These are phyloP conservation scores for Russula vinacea DNA, from an alignment of 768 basidiomycete species.

Conservation along the genomic window DNA sequence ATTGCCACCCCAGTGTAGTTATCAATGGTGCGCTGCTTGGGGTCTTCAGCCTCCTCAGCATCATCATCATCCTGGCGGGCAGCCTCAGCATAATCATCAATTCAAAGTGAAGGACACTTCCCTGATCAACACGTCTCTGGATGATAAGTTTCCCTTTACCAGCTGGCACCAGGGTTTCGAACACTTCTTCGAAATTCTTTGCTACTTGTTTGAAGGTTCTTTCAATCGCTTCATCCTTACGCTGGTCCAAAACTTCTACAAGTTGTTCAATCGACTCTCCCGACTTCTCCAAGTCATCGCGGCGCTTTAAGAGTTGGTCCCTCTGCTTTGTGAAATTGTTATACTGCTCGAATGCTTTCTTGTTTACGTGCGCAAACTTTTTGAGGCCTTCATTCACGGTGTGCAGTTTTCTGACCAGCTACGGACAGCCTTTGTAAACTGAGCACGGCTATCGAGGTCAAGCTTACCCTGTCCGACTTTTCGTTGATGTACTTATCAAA, in stretches of 20 bases:
- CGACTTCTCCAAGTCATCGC: slow-evolving; percentile 89
- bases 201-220: slow-evolving; percentile 98
- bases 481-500: slow-evolving; percentile 91
- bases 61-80: slow-evolving; percentile 60
- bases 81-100: background rate
- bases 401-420: slow-evolving; percentile 95
- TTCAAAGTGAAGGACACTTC: slow-evolving; percentile 33
- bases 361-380: slow-evolving; percentile 99
- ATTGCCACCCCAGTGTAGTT: slow-evolving; percentile 97
- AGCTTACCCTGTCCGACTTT: slow-evolving; percentile 78
- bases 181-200: slow-evolving; percentile 95
- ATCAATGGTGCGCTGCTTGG: slow-evolving; percentile 74
- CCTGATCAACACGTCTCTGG: slow-evolving; percentile 85
- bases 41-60: slow-evolving; percentile 70
- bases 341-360: slow-evolving; percentile 99
- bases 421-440: slow-evolving; percentile 8
- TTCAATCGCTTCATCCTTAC: slow-evolving; percentile 99
- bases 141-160: slow-evolving; percentile 91
- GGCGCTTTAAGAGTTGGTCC: slow-evolving; percentile 80
- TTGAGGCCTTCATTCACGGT: slow-evolving; percentile 88
- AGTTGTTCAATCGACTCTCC: slow-evolving; percentile 88
- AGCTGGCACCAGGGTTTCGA: slow-evolving; percentile 94
- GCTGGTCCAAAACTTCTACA: slow-evolving; percentile 88
- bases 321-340: slow-evolving; percentile 97
- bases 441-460: background rate